phyloP scores from a whole-genome alignment of 2,329 filamentous ascomycete species.

The Talaromyces sp. region DNA sequence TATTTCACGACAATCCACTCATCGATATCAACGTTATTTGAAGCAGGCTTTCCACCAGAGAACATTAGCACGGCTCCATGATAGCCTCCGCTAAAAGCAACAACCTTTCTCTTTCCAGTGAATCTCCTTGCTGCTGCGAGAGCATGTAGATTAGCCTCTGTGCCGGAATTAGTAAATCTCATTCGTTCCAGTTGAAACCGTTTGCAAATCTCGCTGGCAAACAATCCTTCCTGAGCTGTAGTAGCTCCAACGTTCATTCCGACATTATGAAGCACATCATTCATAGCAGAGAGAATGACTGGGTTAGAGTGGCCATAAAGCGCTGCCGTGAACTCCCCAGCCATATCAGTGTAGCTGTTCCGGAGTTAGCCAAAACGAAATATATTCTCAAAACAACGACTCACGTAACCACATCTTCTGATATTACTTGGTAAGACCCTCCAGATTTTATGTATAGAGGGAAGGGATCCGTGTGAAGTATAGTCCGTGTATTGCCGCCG shows the following conservation, averaged over 20 bases:
- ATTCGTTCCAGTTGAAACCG: conserved; percentile 54
- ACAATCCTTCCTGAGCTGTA: conserved; percentile 47
- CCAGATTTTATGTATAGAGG: conserved; percentile 27
- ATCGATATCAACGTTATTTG: conserved; percentile 2
- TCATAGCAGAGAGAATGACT: conserved; percentile 47
- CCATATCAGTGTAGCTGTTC: conserved; percentile 47
- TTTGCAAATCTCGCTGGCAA: conserved; percentile 49
- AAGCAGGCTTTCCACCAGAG: background rate
- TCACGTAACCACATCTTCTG: background rate
- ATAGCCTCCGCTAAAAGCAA: background rate
- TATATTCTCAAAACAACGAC: background rate
- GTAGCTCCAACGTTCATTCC: conserved; percentile 53
- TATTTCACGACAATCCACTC: conserved; percentile 5
- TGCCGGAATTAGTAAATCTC: conserved; percentile 62
- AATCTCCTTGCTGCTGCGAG: conserved; percentile 50
- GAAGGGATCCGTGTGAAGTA: conserved; percentile 28
- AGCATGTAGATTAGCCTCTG: conserved; percentile 59
- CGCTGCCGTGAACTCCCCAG: conserved; percentile 60
- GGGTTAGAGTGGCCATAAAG: conserved; percentile 62
- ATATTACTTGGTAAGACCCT: background rate
- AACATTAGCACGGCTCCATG: background rate
- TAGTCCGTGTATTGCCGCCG: conserved; percentile 21
- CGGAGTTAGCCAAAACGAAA: background rate
- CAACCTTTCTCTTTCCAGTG: conserved; percentile 30
- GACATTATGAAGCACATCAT: conserved; percentile 40